Base-by-base conservation (phyloP, 257 asterid species). In the Thymus mandschuricus region DNA sequence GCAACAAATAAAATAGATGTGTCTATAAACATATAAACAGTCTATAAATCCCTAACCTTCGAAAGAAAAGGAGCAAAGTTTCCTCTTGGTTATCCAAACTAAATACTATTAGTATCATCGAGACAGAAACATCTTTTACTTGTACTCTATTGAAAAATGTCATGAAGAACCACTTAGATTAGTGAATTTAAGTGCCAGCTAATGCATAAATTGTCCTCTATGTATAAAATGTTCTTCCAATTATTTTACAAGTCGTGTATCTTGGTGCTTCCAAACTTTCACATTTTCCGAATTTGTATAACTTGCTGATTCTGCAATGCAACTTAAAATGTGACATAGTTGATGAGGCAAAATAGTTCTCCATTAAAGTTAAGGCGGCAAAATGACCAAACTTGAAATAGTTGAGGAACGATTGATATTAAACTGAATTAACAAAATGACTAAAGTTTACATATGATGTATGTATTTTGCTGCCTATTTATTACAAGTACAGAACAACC, bases 81-180 rank as follows among this genome's bases (percentile, higher is more conserved):
- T 43, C 41, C 70, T 28, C 30, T 48, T 58, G 35, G 54, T 48
- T 60, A 10, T 34, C 10, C 31, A 51, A 9, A 33, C 3, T 52
- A n/a, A n/a, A n/a, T 3, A 10, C 8, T 28, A 31, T 27, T 61
- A 66, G 62, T 41, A 48, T 1, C 10, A 49, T 33, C 29, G 52
- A 59, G 60, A 48, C 44, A 43, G 11, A 9, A 63, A 44, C 43
- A 56, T 64, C 58, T 76, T 66, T 35, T 5, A 35, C 38, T 35
- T 35, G 60, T 41, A 59, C 63, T 38, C 2, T 38, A 43, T 13
- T 1, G 43, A 15, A 60, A 45, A 15, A 66, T 35, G 58, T 59
- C n/a, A 30, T 38, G 58, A 57, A 62, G 35, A 13, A 27, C 3
- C 48, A 34, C 33, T 15, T 33, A 45, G 31, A 13, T 35, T 29